Evolutionary conservation across 352 stramenopile species (phyloP), one percentile per base, ranked within the genome.

Genomic region (Phytophthora sp.): DNA sequence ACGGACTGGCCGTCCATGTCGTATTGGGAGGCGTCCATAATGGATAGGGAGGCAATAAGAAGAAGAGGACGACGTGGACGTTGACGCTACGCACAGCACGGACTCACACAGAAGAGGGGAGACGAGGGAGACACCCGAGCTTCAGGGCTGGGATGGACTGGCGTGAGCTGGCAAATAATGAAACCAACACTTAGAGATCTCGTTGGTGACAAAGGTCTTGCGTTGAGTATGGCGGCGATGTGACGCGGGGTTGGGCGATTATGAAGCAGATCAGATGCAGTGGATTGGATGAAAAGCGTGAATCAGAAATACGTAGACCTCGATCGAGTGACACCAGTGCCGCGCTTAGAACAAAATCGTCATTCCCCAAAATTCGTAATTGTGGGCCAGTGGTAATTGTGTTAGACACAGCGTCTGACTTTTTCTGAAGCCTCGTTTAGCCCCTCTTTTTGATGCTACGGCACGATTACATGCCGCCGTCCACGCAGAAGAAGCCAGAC

Each of bases 31-130:
- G 15, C 36, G 54, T 70, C 46, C 62, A 70, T 70, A 15, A 51
- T 3, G 35, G 31, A 12, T n/a, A 26, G 23, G 12, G n/a, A 15
- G 18, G 55, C 15, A 15, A 60, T 27, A 66, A 36, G 47, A 36
- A 53, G 21, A 65, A 46, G 36, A n/a, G 36, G 36, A 66, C 36
- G 57, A 64, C 35, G 57, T 49, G 24, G 26, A 61, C 24, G 53
- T 42, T 36, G 51, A 60, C 54, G 15, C 27, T 52, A 66, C 41
- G 55, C 55, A 63, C 38, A 21, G 42, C 46, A 53, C 29, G 30
- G 47, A 67, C 38, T 54, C 39, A 67, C 59, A 67, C 49, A 61
- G 18, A 67, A n/a, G 57, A 53, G 45, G 27, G 41, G 55, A 31
- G 55, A 49, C n/a, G 26, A 49, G 15, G 18, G 38, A 39, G 13